phyloP scores from a whole-genome alignment of 768 basidiomycete species.

The Coprinopsis strossmayeri region DNA sequence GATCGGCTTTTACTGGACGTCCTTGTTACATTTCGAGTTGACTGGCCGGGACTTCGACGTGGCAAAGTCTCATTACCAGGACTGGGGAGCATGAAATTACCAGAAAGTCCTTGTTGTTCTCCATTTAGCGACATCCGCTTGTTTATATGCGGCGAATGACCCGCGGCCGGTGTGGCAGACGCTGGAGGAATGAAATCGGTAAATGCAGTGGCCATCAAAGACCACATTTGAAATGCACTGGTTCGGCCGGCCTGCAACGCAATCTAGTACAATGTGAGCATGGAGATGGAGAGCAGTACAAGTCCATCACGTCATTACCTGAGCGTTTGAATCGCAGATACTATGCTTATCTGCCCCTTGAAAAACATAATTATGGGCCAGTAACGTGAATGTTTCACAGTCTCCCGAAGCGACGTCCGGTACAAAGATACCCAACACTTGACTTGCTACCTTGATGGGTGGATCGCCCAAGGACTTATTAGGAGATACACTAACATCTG shows the following conservation, averaged over 20 bases:
- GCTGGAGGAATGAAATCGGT: slow-evolving; percentile 37
- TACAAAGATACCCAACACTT: slow-evolving; percentile 51
- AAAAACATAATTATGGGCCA: slow-evolving; percentile 62
- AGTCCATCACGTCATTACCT: slow-evolving; percentile 21
- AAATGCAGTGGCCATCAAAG: slow-evolving; percentile 53
- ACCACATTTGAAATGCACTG: slow-evolving; percentile 60
- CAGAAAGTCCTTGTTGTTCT: slow-evolving; percentile 5
- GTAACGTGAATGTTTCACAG: slow-evolving; percentile 41
- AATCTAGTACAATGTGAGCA: slow-evolving; percentile 29
- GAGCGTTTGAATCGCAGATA: slow-evolving; percentile 57
- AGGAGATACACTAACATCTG: slow-evolving; percentile 26
- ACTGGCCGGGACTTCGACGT: slow-evolving; percentile 9
- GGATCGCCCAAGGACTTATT: slow-evolving; percentile 58
- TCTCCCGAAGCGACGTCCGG: slow-evolving; percentile 31
- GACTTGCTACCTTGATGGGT: slow-evolving; percentile 40
- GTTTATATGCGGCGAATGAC: slow-evolving; percentile 16
- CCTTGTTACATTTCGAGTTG: slow-evolving; percentile 12
- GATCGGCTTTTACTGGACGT: slow-evolving; percentile 20
- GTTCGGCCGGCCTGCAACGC: slow-evolving; percentile 54
- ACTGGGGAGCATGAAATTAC: slow-evolving; percentile 4
- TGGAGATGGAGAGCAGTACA: not conserved
- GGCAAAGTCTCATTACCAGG: slow-evolving; percentile 19
- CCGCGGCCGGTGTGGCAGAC: slow-evolving; percentile 19
- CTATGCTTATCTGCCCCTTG: slow-evolving; percentile 37
- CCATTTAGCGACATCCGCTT: slow-evolving; percentile 7